Evolutionary conservation across 1,284 basidiomycete genomes (phyloP).

Genomic region (Heterobasidion parviporum): DNA sequence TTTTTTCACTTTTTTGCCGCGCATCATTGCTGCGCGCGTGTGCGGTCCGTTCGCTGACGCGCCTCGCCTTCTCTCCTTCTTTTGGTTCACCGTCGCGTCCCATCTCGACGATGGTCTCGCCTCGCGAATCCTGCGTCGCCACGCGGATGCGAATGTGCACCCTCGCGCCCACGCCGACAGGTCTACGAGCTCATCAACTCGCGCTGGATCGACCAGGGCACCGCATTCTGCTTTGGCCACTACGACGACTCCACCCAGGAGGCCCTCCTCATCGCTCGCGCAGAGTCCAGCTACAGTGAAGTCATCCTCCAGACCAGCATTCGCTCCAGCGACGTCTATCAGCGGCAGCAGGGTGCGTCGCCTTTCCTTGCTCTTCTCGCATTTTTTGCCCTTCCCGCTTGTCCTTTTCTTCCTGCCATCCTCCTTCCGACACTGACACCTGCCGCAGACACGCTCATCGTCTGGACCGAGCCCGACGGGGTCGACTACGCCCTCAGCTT

Average conservation of each 20-base stretch:
- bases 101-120: no score
- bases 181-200: slow-evolving; percentile 88
- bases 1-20: neutral
- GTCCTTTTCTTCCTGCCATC: no score
- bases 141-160: neutral
- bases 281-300: slow-evolving; percentile 64
- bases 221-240: slow-evolving; percentile 87
- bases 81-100: no score
- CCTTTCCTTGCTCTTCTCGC: neutral
- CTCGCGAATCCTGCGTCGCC: neutral
- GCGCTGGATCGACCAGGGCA: slow-evolving; percentile 90
- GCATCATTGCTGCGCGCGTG: neutral
- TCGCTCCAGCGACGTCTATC: slow-evolving; percentile 81
- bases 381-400: neutral
- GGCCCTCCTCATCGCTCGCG: slow-evolving; percentile 78
- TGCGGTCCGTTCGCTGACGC: neutral
- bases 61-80: neutral
- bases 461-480: slow-evolving; percentile 96
- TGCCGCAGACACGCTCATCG: slow-evolving; percentile 84
- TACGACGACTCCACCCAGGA: slow-evolving; percentile 73
- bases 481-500: slow-evolving; percentile 96
- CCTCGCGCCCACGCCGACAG: slow-evolving; percentile 27
- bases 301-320: slow-evolving; percentile 70
- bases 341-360: slow-evolving; percentile 76
- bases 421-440: neutral